Base-by-base conservation (phyloP, 345 rosid species). In the Moringa oleifera region DNA sequence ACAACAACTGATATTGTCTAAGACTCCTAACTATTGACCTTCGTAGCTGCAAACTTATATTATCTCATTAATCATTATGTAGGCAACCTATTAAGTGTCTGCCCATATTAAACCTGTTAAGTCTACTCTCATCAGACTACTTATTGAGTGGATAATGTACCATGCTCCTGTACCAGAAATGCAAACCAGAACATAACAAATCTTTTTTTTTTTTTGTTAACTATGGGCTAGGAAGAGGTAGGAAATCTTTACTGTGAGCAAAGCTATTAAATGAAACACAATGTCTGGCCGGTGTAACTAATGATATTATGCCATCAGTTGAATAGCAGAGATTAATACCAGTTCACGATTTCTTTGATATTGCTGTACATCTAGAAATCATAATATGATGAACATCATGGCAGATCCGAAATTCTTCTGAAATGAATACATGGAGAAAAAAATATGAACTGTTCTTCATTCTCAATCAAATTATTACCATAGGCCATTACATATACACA, bases 391-490 rank as follows among this genome's bases (percentile, higher is more conserved):
- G 12, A 41, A 1, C 47, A n/a, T 50, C 49, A 20, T 19, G 23
- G 23, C n/a, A 49, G n/a, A 49, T 49, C 55, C 45, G n/a, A n/a
- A 61, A 47, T 49, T 49, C 51, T 18, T 45, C 36, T 13, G 25
- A 25, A 23, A 33, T 0, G 20, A 15, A 0, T 2, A 28, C 36
- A 16, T 28, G 0, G 16, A 55, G 4, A 0, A 55, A 61, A 7
- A 12, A 53, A 50, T 61, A 49, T 20, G 55, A 61, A 50, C 25
- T 23, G 28, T 23, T 41, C 41, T 50, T 61, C 23, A 22, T 61
- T 51, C 56, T 49, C 56, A 19, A 61, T 46, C 21, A 11, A 59
- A 23, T 23, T 36, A 23, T 20, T 20, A 58, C 8, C 3, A 28
- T 28, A 28, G 18, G 47, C 50, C 20, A 37, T 45, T n/a, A 9